Evolutionary conservation across 306 rosid species (phyloP).

Genomic region (Herpetospermum pedunculosum): DNA sequence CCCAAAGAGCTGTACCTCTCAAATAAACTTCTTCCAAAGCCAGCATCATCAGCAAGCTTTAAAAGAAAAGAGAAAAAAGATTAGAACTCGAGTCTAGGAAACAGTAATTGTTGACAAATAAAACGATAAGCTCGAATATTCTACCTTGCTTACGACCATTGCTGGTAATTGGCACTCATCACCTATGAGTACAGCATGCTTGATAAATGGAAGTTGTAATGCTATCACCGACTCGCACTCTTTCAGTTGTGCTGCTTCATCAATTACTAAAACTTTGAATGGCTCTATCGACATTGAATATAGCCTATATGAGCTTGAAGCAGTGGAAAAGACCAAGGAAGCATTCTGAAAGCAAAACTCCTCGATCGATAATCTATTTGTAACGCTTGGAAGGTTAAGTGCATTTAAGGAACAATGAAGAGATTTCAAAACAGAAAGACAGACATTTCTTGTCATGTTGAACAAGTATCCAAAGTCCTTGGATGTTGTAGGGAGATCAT

Average conservation of each 20-base stretch:
- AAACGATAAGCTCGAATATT: background rate
- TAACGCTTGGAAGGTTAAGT: slow-evolving; percentile 32
- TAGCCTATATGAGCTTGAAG: slow-evolving; percentile 57
- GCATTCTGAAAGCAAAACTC: slow-evolving; percentile 46
- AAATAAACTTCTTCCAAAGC: slow-evolving; percentile 71
- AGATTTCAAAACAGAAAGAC: slow-evolving; percentile 27
- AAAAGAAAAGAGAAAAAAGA: background rate
- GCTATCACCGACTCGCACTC: slow-evolving; percentile 74
- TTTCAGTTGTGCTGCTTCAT: slow-evolving; percentile 73
- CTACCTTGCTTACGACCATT: slow-evolving; percentile 40
- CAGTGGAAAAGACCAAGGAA: slow-evolving; percentile 53
- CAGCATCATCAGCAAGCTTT: slow-evolving; percentile 42
- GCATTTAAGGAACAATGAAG: slow-evolving; percentile 27
- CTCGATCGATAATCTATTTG: slow-evolving; percentile 9
- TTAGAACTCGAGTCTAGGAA: background rate
- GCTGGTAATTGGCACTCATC: slow-evolving; percentile 79
- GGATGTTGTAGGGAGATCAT: slow-evolving; percentile 10
- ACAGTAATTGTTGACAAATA: background rate
- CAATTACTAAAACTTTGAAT: slow-evolving; percentile 40
- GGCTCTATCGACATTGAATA: slow-evolving; percentile 33
- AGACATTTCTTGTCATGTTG: slow-evolving; percentile 23
- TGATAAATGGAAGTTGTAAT: slow-evolving; percentile 38
- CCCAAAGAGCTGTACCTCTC: slow-evolving; percentile 40
- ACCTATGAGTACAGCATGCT: slow-evolving; percentile 60
- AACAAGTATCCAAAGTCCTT: slow-evolving; percentile 5